phyloP scores from a whole-genome alignment of 176 grass and related monocot genomes.

The Rhipidocladum racemiflorum region DNA sequence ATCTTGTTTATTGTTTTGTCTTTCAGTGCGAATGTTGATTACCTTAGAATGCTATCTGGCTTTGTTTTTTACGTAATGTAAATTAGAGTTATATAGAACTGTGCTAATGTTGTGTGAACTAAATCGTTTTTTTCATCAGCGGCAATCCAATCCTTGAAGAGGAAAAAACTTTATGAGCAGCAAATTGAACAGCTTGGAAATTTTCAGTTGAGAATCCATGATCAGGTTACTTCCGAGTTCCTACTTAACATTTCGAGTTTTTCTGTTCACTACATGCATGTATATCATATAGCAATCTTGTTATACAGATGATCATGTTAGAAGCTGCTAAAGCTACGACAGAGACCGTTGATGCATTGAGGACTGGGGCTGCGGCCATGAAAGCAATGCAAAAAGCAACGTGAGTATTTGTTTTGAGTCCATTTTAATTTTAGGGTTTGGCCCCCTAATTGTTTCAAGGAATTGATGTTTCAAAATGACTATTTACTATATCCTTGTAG shows the following conservation, averaged over 20 bases:
- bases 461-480: neutral
- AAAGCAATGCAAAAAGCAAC: conserved; percentile 82
- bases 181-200: conserved; percentile 83
- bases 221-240: conserved; percentile 49
- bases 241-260: neutral
- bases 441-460: neutral
- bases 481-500: conserved; percentile 30
- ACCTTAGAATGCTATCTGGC: neutral
- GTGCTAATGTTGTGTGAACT: neutral
- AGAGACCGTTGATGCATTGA: conserved; percentile 82
- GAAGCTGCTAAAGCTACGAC: conserved; percentile 81
- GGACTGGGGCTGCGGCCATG: conserved; percentile 77
- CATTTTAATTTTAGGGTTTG: conserved; percentile 11
- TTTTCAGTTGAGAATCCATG: conserved; percentile 80
- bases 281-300: neutral
- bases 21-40: neutral
- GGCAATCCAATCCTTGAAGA: conserved; percentile 75
- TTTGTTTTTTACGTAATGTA: neutral
- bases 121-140: conserved; percentile 34
- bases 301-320: conserved; percentile 69
- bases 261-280: neutral
- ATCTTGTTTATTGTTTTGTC: neutral
- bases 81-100: neutral
- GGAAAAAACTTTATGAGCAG: conserved; percentile 74
- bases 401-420: conserved; percentile 36